A percentile compares a stretch with the other conserved stretches of the same genome.
phyloP scores from a whole-genome alignment of 2,329 filamentous ascomycete species.

The Biscogniauxia sp. region DNA sequence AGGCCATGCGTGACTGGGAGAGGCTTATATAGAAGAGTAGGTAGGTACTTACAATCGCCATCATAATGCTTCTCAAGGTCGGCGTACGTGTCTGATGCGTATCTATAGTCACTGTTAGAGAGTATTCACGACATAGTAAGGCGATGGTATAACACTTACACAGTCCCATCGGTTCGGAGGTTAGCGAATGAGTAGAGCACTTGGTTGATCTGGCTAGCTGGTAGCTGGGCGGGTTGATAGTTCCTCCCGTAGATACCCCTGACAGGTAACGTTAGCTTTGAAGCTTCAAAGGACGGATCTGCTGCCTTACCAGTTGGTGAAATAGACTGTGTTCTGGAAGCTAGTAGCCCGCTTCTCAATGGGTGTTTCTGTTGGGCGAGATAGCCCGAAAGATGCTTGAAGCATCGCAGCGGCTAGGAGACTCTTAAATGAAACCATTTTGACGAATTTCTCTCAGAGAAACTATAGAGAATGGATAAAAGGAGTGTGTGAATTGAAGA shows the following conservation, averaged over 20 bases:
- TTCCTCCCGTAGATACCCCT: slow-evolving; percentile 73
- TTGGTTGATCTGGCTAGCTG: slow-evolving; percentile 68
- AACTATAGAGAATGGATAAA: neutral
- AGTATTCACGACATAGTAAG: neutral
- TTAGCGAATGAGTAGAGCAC: slow-evolving; percentile 83
- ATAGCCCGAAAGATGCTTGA: slow-evolving; percentile 23
- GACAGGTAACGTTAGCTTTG: slow-evolving; percentile 3
- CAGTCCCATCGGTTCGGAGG: slow-evolving; percentile 66
- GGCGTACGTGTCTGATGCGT: slow-evolving; percentile 66
- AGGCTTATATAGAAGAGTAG: no score
- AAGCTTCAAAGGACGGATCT: neutral
- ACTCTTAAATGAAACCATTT: slow-evolving; percentile 27
- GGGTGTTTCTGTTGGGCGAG: slow-evolving; percentile 17
- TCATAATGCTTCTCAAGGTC: slow-evolving; percentile 73
- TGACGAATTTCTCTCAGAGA: slow-evolving; percentile 12
- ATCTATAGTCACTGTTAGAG: slow-evolving; percentile 36
- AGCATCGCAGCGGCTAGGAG: slow-evolving; percentile 22
- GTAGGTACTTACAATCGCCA: slow-evolving; percentile 52
- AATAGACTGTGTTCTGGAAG: slow-evolving; percentile 47
- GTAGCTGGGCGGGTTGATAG: slow-evolving; percentile 69
- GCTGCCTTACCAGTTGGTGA: slow-evolving; percentile 45
- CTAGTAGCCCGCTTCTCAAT: slow-evolving; percentile 25
- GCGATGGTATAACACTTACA: slow-evolving; percentile 44
- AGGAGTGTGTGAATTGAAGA: slow-evolving; percentile 4
- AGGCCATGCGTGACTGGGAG: no score